Base-by-base conservation (phyloP, 495 filamentous ascomycete genomes). In the Aspergillus conjunctus region DNA sequence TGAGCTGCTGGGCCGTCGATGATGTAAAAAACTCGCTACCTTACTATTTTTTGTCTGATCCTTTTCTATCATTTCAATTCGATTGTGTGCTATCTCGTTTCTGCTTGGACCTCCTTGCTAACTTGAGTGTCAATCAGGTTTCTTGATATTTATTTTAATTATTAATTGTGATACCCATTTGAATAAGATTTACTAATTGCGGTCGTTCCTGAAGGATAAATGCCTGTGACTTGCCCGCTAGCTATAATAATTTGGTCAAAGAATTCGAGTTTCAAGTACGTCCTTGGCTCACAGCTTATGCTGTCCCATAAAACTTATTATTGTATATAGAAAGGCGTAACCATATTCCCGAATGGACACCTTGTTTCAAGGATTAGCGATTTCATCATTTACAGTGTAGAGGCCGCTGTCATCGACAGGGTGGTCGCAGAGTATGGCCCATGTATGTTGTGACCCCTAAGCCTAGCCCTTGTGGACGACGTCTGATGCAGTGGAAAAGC, bases 21-120 rank as follows among this genome's bases (percentile, higher is more conserved):
- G 92, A 96, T 96, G 92, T 93, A 88, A 94, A 83, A 81, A 85
- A 88, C 91, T 87, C 91, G 92, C 92, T 96, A 96, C 92, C 92
- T 96, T 87, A 84, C 68, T 80, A 82, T 86, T 81, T 75, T 81
- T 86, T 88, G 88, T 96, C 92, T 97, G 92, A 95, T 45, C 26
- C 34, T 52, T 51, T 54, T 37, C 60, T 30, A 31, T 6, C 56
- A 15, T 49, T 58, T 15, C 58, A 54, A 30, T 26, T 26, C 26
- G 26, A 26, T 26, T 26, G 26, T 26, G 26, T 34, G 26, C 11
- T 9, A 34, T 45, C n/a, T 48, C 54, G 37, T 41, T 15, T 52
- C 41, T 31, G 12, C 30, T 32, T 37, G n/a, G 37, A 32, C 20
- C 31, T 41, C 18, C 26, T 18, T 54, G 63, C 63, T 68, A 58